Conservation (phyloP, 2,329 filamentous ascomycete genomes). For the Albophoma yamanashiensis region DNA sequence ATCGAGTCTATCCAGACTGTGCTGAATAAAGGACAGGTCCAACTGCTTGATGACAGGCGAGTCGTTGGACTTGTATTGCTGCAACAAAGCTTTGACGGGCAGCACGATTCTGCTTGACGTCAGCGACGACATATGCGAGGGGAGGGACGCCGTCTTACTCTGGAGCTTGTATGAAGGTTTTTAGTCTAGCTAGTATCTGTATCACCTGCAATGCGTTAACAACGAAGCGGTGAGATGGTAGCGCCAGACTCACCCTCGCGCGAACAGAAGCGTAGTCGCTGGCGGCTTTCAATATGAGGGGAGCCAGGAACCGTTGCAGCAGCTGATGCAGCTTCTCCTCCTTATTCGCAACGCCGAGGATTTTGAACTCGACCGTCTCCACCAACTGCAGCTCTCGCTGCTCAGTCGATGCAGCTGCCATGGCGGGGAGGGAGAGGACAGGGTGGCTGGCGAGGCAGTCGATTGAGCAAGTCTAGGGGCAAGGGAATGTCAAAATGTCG, state of each 20-base stretch:
- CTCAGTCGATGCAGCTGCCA: conserved; percentile 34
- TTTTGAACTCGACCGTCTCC: conserved; percentile 75
- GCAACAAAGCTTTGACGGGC: conserved; percentile 72
- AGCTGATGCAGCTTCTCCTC: conserved; percentile 73
- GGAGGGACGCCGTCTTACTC: conserved; percentile 23
- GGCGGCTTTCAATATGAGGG: conserved; percentile 74
- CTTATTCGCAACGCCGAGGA: conserved; percentile 66
- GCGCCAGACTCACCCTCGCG: conserved; percentile 47
- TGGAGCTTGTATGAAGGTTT: conserved; percentile 41
- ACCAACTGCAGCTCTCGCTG: conserved; percentile 72
- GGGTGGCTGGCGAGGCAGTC: not conserved
- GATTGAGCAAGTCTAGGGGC: not conserved
- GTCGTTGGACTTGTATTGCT: conserved; percentile 74
- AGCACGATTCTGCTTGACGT: conserved; percentile 50
- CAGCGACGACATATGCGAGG: not conserved
- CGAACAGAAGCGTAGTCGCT: conserved; percentile 74
- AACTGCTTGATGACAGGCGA: conserved; percentile 74
- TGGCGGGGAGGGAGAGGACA: conserved; percentile 9
- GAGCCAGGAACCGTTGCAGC: conserved; percentile 67
- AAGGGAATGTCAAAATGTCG: not conserved
- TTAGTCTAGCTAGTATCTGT: conserved; percentile 38
- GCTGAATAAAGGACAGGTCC: conserved; percentile 80
- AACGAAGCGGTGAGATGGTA: not conserved
- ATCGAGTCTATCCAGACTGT: conserved; percentile 50
- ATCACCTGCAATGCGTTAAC: conserved; percentile 28